Evolutionary conservation across 2,329 filamentous ascomycete species (phyloP).

Genomic region (Aspergillus sp.): DNA sequence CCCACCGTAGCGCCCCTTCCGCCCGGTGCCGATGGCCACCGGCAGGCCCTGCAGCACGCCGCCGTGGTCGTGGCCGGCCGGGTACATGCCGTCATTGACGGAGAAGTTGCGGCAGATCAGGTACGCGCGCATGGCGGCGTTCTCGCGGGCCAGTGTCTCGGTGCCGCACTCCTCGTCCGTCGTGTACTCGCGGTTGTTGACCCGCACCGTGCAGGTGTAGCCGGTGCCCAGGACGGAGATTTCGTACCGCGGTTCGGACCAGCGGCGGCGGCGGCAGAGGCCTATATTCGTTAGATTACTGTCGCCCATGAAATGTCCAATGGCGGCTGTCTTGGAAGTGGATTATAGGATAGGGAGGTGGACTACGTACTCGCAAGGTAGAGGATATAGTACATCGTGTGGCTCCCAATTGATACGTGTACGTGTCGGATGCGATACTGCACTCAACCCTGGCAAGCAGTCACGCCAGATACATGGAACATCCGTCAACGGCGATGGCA

Average conservation of each 20-base stretch:
- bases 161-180: slow-evolving; percentile 83
- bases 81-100: slow-evolving; percentile 89
- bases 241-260: slow-evolving; percentile 87
- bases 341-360: neutral
- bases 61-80: slow-evolving; percentile 53
- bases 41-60: slow-evolving; percentile 60
- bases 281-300: slow-evolving; percentile 56
- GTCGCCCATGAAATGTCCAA: no score
- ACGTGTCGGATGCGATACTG: slow-evolving; percentile 25
- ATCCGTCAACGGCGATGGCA: slow-evolving; percentile 11
- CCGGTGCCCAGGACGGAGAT: slow-evolving; percentile 71
- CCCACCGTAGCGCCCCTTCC: slow-evolving; percentile 45
- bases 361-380: slow-evolving; percentile 69
- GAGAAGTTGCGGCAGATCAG: slow-evolving; percentile 98
- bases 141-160: slow-evolving; percentile 81
- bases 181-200: slow-evolving; percentile 95
- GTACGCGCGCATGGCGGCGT: slow-evolving; percentile 91
- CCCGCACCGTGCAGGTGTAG: slow-evolving; percentile 85
- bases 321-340: neutral
- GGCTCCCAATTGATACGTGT: slow-evolving; percentile 20
- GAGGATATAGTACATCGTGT: slow-evolving; percentile 53
- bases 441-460: slow-evolving; percentile 19
- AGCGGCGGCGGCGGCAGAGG: slow-evolving; percentile 90
- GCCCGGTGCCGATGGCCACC: slow-evolving; percentile 62
- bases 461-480: slow-evolving; percentile 14